Percentiles rank a stretch among this genome's conserved stretches.
Conservation (phyloP, 805 yeast species). For the Maudiozyma pseudohumilis region DNA sequence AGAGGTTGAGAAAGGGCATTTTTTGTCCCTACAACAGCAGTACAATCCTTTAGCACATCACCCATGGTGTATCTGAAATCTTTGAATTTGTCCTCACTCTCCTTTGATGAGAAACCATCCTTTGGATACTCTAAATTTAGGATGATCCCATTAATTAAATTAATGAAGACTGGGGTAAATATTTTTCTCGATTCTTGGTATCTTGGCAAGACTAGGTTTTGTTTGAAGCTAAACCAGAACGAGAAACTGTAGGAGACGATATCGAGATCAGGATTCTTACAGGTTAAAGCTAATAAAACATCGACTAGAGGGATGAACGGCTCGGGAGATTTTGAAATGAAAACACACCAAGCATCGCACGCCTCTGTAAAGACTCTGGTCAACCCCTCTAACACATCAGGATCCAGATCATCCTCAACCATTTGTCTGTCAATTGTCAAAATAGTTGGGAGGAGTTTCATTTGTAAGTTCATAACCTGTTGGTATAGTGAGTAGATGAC, state of each 20-base stretch:
- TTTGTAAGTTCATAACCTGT: conserved; percentile 54
- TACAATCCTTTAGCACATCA: conserved; percentile 92
- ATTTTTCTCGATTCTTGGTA: conserved; percentile 20
- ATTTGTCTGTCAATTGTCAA: conserved; percentile 7
- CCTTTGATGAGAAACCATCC: conserved; percentile 54
- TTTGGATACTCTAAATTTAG: conserved; percentile 70
- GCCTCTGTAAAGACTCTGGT: conserved; percentile 81
- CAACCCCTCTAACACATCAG: conserved; percentile 54
- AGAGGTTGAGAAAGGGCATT: conserved; percentile 65
- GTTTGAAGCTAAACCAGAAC: conserved; percentile 82
- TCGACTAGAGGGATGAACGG: conserved; percentile 66
- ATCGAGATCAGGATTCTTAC: conserved; percentile 75
- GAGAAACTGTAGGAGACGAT: conserved; percentile 83
- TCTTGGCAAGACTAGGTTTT: conserved; percentile 35
- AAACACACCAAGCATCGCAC: conserved; percentile 90
- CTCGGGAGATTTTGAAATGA: conserved; percentile 62
- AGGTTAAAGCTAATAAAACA: conserved; percentile 58
- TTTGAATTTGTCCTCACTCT: conserved; percentile 84
- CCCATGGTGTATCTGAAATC: conserved; percentile 96
- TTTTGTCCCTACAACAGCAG: conserved; percentile 76
- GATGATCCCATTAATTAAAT: conserved; percentile 33
- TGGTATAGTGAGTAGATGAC: conserved; percentile 58
- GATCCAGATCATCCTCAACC: conserved; percentile 40
- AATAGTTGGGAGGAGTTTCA: conserved; percentile 35
- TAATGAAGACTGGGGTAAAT: conserved; percentile 17